Base-by-base conservation (phyloP, 139 green algal genomes). In the Chlorella sorokiniana region DNA sequence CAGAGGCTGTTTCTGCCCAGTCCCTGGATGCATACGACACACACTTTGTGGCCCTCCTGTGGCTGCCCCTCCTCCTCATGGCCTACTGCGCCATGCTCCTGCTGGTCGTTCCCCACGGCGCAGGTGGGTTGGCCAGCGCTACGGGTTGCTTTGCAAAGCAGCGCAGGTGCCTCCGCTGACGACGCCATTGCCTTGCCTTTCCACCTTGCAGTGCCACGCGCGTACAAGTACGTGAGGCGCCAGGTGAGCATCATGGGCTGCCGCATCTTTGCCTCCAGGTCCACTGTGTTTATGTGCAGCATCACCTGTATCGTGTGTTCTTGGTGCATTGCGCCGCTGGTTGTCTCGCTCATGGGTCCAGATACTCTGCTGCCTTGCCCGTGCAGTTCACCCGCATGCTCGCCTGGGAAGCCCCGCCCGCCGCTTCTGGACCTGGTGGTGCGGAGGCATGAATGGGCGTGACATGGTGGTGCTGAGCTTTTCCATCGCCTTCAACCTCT, bases 391-490 rank as follows among this genome's bases (percentile, higher is more conserved):
- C 45, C 45, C 74, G 37, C 7, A 29, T 71, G 27, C 48, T 85
- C 37, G 40, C 27, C 42, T 81, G 56, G 64, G 42, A 85, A 48
- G 14, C 44, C 51, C 48, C 7, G 48, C 69, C 1, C 69, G 80
- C 37, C 69, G 80, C 8, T 71, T 85, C 37, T 85, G 40, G 37
- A 42, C 45, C 7, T 85, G 80, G 80, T 85, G 80, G 80, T 85
- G 80, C 45, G 80, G 80, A 38, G 69, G 80, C 35, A 79, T 85
- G 80, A 63, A 22, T 18, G 68, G 81, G 29, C 10, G 7, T 3
- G 80, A 85, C 42, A 3, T 6, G 4, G 5, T 41, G 25, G 80
- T 82, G 37, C 27, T 85, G 1, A 9, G 27, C 16, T 27, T 81
- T 4, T 22, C 48, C 6, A 9, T 85, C 3, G 48, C 48, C 27